phyloP scores from a whole-genome alignment of 345 rosid species.

The Limnanthes douglasii region DNA sequence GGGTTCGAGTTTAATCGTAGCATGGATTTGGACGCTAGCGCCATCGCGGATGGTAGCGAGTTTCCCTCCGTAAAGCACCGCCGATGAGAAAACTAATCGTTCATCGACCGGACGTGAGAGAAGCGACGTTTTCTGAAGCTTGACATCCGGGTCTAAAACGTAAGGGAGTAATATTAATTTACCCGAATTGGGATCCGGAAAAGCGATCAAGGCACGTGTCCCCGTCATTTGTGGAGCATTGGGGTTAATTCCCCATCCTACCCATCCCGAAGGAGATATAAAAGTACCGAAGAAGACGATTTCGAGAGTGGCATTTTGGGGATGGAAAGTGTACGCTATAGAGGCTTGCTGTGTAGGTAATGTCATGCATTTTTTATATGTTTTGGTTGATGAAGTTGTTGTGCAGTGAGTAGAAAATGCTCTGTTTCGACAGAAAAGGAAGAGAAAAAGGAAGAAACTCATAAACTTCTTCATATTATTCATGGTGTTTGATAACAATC shows the following conservation, averaged over 20 bases:
- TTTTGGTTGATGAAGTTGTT: constrained; percentile 34
- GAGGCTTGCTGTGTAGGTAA: constrained; percentile 95
- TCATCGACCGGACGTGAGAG: constrained; percentile 73
- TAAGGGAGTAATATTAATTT: constrained; percentile 66
- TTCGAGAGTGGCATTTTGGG: constrained; percentile 68
- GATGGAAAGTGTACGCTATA: constrained; percentile 82
- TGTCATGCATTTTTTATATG: constrained; percentile 56
- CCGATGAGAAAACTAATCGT: constrained; percentile 64
- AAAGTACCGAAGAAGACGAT: constrained; percentile 82
- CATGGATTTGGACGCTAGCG: constrained; percentile 64
- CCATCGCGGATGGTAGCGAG: constrained; percentile 81
- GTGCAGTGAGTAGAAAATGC: constrained; percentile 43
- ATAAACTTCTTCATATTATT: not conserved
- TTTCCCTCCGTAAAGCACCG: constrained; percentile 70
- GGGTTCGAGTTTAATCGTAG: constrained; percentile 36
- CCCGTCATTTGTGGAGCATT: constrained; percentile 72
- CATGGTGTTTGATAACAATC: not conserved
- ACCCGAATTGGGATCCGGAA: constrained; percentile 82
- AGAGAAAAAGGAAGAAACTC: constrained; percentile 10
- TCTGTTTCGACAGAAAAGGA: constrained; percentile 12
- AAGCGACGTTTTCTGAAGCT: constrained; percentile 73
- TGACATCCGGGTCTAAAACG: constrained; percentile 59
- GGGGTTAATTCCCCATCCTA: constrained; percentile 81
- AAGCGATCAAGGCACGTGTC: constrained; percentile 64
- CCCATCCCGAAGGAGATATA: constrained; percentile 97